phyloP scores from a whole-genome alignment of 257 asterid species.

The Plantago major region DNA sequence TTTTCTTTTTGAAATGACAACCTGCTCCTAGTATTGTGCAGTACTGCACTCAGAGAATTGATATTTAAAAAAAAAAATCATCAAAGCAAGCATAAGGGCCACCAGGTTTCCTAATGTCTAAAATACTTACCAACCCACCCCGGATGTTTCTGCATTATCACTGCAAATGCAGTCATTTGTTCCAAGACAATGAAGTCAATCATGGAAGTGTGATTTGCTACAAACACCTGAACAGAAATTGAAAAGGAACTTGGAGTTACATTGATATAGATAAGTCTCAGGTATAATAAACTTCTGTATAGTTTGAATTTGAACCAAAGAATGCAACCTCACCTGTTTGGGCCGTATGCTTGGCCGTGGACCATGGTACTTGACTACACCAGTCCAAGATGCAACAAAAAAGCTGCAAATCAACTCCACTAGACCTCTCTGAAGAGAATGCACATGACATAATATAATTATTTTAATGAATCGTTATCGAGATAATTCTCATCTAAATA shows the following conservation, averaged over 20 bases:
- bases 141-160: conserved; percentile 99
- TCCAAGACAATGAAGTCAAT: conserved; percentile 93
- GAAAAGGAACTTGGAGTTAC: conserved; percentile 5
- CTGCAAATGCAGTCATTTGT: conserved; percentile 99
- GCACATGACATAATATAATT: conserved; percentile 19
- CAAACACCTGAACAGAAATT: conserved; percentile 71
- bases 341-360: conserved; percentile 98
- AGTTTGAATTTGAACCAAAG: conserved; percentile 13
- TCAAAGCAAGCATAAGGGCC: conserved; percentile 7
- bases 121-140: conserved; percentile 97
- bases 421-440: conserved; percentile 58
- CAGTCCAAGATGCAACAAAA: conserved; percentile 99
- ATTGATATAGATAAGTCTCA: neutral
- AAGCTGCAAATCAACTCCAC: conserved; percentile 98
- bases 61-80: neutral
- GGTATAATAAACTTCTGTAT: conserved; percentile 1
- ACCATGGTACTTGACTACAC: conserved; percentile 97
- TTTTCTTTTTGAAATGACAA: neutral
- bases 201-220: conserved; percentile 99
- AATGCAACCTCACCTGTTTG: conserved; percentile 59
- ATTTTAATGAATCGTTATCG: conserved; percentile 11
- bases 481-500: conserved; percentile 7
- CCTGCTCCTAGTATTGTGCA: neutral
- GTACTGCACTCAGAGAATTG: conserved; percentile 1
- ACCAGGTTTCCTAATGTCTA: conserved; percentile 2